These are phyloP conservation scores for Sordariomycetes sp. DNA, from an alignment of 2,329 filamentous ascomycete genomes.

Conservation along the genomic window DNA sequence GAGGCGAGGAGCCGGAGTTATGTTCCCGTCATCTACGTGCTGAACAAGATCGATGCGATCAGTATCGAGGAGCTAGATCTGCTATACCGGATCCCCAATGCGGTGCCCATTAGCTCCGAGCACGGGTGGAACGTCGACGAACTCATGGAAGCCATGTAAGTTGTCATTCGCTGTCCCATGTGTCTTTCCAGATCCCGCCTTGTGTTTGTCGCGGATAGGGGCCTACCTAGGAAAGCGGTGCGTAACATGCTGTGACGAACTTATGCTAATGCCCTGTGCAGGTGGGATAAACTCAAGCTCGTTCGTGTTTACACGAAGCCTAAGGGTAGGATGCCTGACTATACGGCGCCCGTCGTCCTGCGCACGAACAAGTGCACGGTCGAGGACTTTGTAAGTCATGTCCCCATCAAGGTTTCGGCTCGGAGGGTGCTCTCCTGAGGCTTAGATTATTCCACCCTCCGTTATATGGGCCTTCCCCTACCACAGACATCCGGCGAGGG, in stretches of 20 bases:
- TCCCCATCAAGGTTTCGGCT: background rate
- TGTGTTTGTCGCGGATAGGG: too few relatives aligned
- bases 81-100: constrained; percentile 92
- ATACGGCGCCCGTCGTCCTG: constrained; percentile 82
- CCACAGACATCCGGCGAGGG: background rate
- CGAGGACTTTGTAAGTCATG: constrained; percentile 81
- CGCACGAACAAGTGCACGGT: constrained; percentile 75
- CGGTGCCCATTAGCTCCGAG: constrained; percentile 94
- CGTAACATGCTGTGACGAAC: background rate
- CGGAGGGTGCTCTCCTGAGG: background rate
- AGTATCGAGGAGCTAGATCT: constrained; percentile 96
- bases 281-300: constrained; percentile 89
- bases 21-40: constrained; percentile 96
- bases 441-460: background rate
- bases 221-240: background rate
- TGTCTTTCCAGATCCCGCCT: background rate
- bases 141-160: constrained; percentile 82
- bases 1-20: constrained; percentile 93
- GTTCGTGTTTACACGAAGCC: constrained; percentile 96
- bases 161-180: constrained; percentile 5
- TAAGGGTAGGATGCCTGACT: constrained; percentile 90
- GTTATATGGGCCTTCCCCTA: background rate
- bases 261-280: constrained; percentile 12
- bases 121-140: constrained; percentile 98
- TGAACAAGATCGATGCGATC: constrained; percentile 99